Evolutionary conservation across 495 filamentous ascomycete species (phyloP).

Genomic region (Annulohypoxylon stygium): DNA sequence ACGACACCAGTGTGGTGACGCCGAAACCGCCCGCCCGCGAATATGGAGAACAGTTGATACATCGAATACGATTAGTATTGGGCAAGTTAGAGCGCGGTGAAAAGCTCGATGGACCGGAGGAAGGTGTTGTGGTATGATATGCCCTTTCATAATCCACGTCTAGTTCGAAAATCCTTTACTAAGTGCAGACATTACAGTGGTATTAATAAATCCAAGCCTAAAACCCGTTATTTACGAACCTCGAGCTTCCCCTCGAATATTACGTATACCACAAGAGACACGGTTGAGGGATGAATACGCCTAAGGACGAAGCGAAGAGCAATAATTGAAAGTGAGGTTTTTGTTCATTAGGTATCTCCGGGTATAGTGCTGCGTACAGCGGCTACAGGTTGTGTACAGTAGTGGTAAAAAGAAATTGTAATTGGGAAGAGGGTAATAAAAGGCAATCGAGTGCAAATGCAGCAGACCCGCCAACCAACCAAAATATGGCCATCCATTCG

Average conservation of each 20-base stretch:
- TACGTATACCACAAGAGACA: neutral
- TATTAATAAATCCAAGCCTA: slow-evolving; percentile 19
- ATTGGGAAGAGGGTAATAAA: neutral
- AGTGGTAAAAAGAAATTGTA: slow-evolving; percentile 2
- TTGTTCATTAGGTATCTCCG: slow-evolving; percentile 34
- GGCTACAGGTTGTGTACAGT: slow-evolving; percentile 29
- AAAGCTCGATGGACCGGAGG: slow-evolving; percentile 18
- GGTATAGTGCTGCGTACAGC: slow-evolving; percentile 31
- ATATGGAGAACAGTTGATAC: slow-evolving; percentile 35
- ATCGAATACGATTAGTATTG: slow-evolving; percentile 22
- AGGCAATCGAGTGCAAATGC: slow-evolving; percentile 25
- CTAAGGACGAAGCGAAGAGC: slow-evolving; percentile 3
- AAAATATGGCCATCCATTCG: slow-evolving; percentile 25
- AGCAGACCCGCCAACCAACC: slow-evolving; percentile 28
- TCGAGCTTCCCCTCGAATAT: neutral
- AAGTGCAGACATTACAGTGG: slow-evolving; percentile 21
- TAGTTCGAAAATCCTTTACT: neutral
- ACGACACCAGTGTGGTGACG: slow-evolving; percentile 25
- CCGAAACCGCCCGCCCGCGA: slow-evolving; percentile 30
- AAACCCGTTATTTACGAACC: neutral
- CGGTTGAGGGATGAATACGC: too few relatives aligned
- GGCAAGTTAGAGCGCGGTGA: slow-evolving; percentile 12
- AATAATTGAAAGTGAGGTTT: slow-evolving; percentile 7
- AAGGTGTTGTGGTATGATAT: slow-evolving; percentile 34
- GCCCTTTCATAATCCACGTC: neutral